Conservation (phyloP, 2,329 filamentous ascomycete genomes). For the Aspergillus flavus region DNA sequence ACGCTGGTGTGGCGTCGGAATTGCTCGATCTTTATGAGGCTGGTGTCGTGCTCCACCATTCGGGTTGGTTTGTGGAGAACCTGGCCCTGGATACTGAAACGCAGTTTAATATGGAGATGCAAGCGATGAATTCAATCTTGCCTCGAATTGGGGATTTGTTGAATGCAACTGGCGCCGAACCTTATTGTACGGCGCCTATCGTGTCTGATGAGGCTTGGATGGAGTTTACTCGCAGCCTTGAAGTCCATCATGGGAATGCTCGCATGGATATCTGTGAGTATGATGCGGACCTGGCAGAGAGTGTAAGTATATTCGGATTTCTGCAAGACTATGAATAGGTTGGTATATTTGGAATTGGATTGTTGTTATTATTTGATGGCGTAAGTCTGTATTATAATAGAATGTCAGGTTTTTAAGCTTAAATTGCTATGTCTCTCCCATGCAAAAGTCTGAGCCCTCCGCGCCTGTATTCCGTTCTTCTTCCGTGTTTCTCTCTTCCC, state of each 20-base stretch:
- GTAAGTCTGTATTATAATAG: background rate
- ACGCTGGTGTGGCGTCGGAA: slow-evolving; percentile 14
- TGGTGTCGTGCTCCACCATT: slow-evolving; percentile 13
- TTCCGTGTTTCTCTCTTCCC: too few relatives aligned
- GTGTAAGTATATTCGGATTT: background rate
- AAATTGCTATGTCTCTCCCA: accelerated
- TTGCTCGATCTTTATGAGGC: slow-evolving; percentile 20
- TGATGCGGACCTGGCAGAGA: background rate
- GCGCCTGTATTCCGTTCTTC: too few relatives aligned
- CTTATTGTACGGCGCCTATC: background rate
- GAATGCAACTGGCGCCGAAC: background rate
- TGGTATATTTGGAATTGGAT: background rate
- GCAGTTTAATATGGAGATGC: background rate
- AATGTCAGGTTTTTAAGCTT: background rate
- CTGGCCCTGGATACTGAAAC: background rate
- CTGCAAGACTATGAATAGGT: background rate
- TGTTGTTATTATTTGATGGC: background rate
- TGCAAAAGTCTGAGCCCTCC: background rate
- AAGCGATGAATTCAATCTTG: background rate
- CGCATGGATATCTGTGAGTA: background rate
- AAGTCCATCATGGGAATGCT: background rate
- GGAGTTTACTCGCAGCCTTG: background rate
- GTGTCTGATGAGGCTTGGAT: background rate
- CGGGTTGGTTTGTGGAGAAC: slow-evolving; percentile 19
- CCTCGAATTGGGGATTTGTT: background rate